Evolutionary conservation across 1,284 basidiomycete species (phyloP).

Genomic region (Trichosporon sp.): DNA sequence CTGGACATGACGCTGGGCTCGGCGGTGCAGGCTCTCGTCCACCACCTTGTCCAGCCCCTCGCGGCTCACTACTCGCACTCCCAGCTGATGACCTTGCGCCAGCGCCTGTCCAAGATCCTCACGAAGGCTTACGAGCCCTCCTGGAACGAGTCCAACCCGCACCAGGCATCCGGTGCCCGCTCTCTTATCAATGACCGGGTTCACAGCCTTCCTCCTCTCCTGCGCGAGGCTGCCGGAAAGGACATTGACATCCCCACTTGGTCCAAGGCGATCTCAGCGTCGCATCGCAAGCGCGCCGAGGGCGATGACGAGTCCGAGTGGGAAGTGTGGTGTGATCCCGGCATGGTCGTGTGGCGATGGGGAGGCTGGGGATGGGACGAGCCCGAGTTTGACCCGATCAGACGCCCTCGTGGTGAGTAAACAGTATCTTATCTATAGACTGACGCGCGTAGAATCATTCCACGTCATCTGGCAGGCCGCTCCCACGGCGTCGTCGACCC

Average conservation of each 20-base stretch:
- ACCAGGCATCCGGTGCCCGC: constrained; percentile 46
- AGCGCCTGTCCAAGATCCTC: constrained; percentile 36
- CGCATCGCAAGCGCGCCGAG: constrained; percentile 26
- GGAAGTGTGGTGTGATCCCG: constrained; percentile 57
- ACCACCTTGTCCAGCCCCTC: constrained; percentile 49
- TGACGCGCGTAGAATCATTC: constrained; percentile 38
- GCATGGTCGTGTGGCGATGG: constrained; percentile 53
- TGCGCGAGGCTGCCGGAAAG: constrained; percentile 40
- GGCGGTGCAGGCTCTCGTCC: constrained; percentile 46
- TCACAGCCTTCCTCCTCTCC: constrained; percentile 42
- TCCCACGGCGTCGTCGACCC: constrained; percentile 21
- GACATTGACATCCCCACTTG: constrained; percentile 45
- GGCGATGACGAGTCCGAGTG: constrained; percentile 45
- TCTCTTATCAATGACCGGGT: constrained; percentile 48
- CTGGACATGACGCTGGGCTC: constrained; percentile 44
- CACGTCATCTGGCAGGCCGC: constrained; percentile 51
- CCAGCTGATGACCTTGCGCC: constrained; percentile 41
- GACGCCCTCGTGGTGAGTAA: constrained; percentile 45
- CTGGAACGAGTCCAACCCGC: constrained; percentile 49
- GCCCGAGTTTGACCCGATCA: constrained; percentile 50
- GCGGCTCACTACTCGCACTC: constrained; percentile 42
- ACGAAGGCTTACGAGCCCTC: constrained; percentile 38
- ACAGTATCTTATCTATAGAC: neutral
- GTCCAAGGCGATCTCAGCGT: constrained; percentile 41
- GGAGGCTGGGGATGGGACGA: constrained; percentile 56